Percentiles rank a stretch among this genome's conserved stretches.
Evolutionary conservation across 2,329 filamentous ascomycete species (phyloP).

Genomic region (Botryotinia globosa): DNA sequence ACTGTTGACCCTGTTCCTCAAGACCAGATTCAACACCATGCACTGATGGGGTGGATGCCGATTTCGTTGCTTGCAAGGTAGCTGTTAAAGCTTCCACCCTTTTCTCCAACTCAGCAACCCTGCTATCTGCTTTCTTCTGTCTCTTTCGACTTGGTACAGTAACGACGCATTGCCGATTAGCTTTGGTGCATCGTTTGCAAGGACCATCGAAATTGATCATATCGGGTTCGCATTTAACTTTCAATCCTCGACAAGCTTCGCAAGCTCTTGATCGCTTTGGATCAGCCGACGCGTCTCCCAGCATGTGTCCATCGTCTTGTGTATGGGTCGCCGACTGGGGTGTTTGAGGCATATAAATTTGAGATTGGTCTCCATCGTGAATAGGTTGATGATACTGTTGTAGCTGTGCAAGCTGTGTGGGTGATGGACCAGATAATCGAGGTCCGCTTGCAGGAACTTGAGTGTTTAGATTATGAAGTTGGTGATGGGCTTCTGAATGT

Average conservation of each 20-base stretch:
- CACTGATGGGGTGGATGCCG: conserved; percentile 20
- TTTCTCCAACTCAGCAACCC: conserved; percentile 46
- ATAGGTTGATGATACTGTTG: conserved; percentile 21
- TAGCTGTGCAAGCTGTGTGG: conserved; percentile 17
- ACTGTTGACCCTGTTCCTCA: conserved; percentile 16
- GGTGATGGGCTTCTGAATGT: conserved; percentile 11
- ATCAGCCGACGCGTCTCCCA: conserved; percentile 31
- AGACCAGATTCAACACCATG: conserved; percentile 21
- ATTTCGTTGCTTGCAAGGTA: conserved; percentile 38
- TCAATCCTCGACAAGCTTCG: conserved; percentile 44
- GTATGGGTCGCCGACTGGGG: conserved; percentile 29
- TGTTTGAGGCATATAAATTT: conserved; percentile 30
- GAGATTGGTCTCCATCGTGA: conserved; percentile 20
- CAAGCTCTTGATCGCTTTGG: conserved; percentile 42
- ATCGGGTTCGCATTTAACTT: conserved; percentile 44
- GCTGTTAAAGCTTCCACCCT: conserved; percentile 44
- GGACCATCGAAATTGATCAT: conserved; percentile 37
- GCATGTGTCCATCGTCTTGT: conserved; percentile 26
- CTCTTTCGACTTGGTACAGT: conserved; percentile 44
- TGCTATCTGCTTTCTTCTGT: conserved; percentile 45
- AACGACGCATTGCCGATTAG: conserved; percentile 42
- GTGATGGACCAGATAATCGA: conserved; percentile 16
- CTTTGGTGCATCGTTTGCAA: conserved; percentile 44
- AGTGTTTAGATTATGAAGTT: conserved; percentile 12
- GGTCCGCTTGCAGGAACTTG: conserved; percentile 15